Evolutionary conservation across 2,329 filamentous ascomycete species (phyloP).

Genomic region (Sclerotiophoma versabilis): DNA sequence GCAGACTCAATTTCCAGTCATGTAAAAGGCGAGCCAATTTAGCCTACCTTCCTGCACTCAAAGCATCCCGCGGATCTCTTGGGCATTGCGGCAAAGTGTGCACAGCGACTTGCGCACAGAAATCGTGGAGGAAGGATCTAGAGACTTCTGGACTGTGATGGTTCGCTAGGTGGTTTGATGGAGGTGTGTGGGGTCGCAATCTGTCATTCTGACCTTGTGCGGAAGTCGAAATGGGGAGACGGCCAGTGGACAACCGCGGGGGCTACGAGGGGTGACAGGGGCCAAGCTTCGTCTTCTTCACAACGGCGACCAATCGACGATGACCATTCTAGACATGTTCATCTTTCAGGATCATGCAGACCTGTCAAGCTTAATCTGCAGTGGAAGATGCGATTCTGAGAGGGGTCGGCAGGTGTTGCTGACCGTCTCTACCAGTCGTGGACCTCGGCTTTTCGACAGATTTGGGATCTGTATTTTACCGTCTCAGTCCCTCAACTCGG

Average conservation of each 20-base stretch:
- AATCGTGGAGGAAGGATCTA: neutral
- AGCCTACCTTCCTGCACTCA: conserved; percentile 43
- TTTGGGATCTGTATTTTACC: neutral
- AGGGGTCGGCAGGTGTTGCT: neutral
- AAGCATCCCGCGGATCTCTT: conserved; percentile 48
- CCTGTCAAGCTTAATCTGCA: neutral
- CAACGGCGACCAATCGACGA: conserved; percentile 11
- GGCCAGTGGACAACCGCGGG: conserved; percentile 7
- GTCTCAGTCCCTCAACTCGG: neutral
- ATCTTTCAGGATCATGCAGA: neutral
- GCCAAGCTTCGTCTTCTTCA: conserved; percentile 13
- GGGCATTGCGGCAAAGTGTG: conserved; percentile 37
- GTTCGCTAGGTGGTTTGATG: neutral
- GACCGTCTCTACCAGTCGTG: neutral
- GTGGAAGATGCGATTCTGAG: neutral
- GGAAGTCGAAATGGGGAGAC: conserved; percentile 4
- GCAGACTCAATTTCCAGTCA: conserved; percentile 12
- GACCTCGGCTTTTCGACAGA: conserved; percentile 4
- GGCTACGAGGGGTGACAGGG: conserved; percentile 16
- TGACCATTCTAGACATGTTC: neutral
- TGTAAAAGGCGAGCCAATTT: conserved; percentile 9
- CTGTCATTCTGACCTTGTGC: conserved; percentile 6
- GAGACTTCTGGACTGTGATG: neutral
- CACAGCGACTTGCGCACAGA: conserved; percentile 14
- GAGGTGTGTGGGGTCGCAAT: conserved; percentile 5